These are phyloP conservation scores for Quercus lobata DNA, from an alignment of 331 rosid species.

Conservation along the genomic window DNA sequence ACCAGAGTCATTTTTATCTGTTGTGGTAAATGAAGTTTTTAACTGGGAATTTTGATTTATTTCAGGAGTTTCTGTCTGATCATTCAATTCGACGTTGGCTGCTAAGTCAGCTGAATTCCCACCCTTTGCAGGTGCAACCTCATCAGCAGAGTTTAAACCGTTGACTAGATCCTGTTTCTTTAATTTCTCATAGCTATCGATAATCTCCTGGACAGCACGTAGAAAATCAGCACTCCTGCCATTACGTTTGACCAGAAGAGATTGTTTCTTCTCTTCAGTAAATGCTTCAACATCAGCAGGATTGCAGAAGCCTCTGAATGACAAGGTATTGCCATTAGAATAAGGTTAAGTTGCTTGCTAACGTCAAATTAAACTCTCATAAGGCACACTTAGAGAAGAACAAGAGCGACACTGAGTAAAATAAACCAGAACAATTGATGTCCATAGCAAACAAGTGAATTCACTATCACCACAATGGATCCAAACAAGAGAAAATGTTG, in stretches of 20 bases:
- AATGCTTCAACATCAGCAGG: slow-evolving; percentile 97
- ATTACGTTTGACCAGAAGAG: slow-evolving; percentile 78
- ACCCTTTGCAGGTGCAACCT: slow-evolving; percentile 35
- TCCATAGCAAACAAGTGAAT: background rate
- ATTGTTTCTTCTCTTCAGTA: slow-evolving; percentile 93
- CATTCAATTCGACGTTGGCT: slow-evolving; percentile 36
- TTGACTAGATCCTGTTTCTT: slow-evolving; percentile 50
- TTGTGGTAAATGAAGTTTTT: slow-evolving; percentile 35
- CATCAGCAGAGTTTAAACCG: slow-evolving; percentile 37
- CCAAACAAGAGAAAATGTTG: background rate
- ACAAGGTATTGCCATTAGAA: slow-evolving; percentile 27
- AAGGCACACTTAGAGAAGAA: background rate
- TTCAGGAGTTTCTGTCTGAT: slow-evolving; percentile 40
- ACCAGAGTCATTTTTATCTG: slow-evolving; percentile 40
- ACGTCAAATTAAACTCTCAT: background rate
- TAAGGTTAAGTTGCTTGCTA: slow-evolving; percentile 8
- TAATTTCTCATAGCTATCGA: slow-evolving; percentile 68
- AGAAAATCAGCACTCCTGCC: slow-evolving; percentile 95
- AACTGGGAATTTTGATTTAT: slow-evolving; percentile 27
- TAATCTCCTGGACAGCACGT: slow-evolving; percentile 87
- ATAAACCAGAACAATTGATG: background rate
- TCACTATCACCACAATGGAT: background rate
- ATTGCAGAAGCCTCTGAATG: slow-evolving; percentile 86
- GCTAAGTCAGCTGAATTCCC: slow-evolving; percentile 42
- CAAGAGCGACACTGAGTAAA: background rate